Evolutionary conservation across 192 early-diverging fungal genomes (phyloP).

Genomic region (Allomyces arbusculus): DNA sequence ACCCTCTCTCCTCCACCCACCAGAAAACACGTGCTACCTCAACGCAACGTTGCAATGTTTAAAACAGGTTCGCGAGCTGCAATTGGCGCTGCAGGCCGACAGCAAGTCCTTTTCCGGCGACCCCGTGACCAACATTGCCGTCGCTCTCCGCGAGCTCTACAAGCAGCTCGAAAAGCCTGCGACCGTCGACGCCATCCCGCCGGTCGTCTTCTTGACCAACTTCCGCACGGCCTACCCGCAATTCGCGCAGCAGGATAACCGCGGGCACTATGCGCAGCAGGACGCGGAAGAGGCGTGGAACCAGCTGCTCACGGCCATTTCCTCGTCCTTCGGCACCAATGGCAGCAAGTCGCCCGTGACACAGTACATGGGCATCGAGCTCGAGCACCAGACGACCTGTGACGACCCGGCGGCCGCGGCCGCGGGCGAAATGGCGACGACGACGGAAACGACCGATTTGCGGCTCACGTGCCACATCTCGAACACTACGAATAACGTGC

Average conservation of each 20-base stretch:
- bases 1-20: too few relatives aligned
- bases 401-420: constrained; percentile 16
- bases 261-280: constrained; percentile 66
- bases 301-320: constrained; percentile 52
- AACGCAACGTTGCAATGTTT: constrained; percentile 54
- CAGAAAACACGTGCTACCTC: constrained; percentile 60
- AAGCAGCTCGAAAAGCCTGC: constrained; percentile 30
- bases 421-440: constrained; percentile 18
- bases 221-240: constrained; percentile 65
- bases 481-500: constrained; percentile 18
- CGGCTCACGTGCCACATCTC: constrained; percentile 43
- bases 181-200: constrained; percentile 50
- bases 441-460: constrained; percentile 6
- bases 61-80: constrained; percentile 66
- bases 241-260: constrained; percentile 57
- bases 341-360: constrained; percentile 21
- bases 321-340: constrained; percentile 5
- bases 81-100: constrained; percentile 31
- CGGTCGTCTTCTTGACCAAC: constrained; percentile 55
- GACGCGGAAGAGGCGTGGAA: constrained; percentile 98
- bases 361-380: constrained; percentile 66
- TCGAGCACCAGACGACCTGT: constrained; percentile 28
- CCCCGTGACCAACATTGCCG: constrained; percentile 37
- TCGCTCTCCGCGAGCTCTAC: constrained; percentile 52
- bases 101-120: constrained; percentile 5